phyloP scores from a whole-genome alignment of 2,329 filamentous ascomycete species.

The Fonsecaea pedrosoi region DNA sequence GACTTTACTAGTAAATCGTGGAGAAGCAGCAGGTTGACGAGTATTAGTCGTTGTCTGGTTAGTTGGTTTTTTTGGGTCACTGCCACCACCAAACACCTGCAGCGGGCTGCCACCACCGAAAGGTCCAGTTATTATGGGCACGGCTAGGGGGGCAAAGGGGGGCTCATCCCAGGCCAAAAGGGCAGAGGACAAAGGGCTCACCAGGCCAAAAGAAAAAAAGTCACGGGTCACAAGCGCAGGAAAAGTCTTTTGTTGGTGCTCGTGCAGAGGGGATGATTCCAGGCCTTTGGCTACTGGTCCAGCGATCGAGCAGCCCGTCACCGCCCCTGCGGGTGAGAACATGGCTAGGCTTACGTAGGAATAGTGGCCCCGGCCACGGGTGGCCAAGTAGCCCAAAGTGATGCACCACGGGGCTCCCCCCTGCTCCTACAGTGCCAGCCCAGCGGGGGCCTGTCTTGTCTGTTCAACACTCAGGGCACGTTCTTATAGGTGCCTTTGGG shows the following conservation, averaged over 20 bases:
- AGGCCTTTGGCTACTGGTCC: constrained; percentile 6
- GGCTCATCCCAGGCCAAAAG: background rate
- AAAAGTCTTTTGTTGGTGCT: constrained; percentile 6
- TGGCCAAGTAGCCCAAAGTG: constrained; percentile 1
- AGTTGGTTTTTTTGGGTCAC: background rate
- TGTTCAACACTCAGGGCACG: background rate
- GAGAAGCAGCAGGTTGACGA: constrained; percentile 4
- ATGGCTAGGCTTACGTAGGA: constrained; percentile 19
- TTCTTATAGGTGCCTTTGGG: constrained; percentile 5
- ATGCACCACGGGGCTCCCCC: constrained; percentile 5
- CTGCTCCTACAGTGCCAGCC: background rate
- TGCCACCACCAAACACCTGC: background rate
- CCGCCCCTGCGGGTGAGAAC: constrained; percentile 23
- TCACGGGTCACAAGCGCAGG: constrained; percentile 8
- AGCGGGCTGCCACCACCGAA: background rate
- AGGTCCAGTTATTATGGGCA: background rate
- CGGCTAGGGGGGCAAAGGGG: background rate
- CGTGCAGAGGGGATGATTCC: constrained; percentile 3
- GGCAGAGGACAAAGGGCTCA: background rate
- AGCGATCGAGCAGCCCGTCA: constrained; percentile 8
- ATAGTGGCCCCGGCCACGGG: constrained; percentile 5
- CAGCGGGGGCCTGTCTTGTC: background rate
- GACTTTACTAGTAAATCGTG: background rate
- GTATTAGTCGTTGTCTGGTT: background rate
- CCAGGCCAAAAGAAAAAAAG: constrained; percentile 5